phyloP scores from a whole-genome alignment of 2,329 filamentous ascomycete genomes.

The Ophiostoma triangulosporum region DNA sequence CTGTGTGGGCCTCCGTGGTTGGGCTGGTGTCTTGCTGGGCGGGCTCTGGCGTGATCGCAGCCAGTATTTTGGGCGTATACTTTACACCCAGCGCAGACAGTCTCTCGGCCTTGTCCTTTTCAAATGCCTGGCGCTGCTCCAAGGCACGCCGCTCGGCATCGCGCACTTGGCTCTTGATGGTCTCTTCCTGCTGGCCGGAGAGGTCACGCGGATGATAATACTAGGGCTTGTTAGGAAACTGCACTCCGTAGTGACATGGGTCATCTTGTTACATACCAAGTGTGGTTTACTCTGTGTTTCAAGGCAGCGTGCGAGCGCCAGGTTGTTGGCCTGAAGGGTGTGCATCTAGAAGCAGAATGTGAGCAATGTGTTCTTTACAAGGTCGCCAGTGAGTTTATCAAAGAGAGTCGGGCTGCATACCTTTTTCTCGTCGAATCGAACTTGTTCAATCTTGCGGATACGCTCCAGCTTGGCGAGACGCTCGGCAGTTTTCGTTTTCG shows the following conservation, averaged over 20 bases:
- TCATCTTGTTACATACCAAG: slow-evolving; percentile 44
- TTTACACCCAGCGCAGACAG: neutral
- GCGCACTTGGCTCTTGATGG: neutral
- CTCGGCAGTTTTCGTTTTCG: slow-evolving; percentile 52
- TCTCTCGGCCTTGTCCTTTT: neutral
- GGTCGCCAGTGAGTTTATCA: too few species aligned
- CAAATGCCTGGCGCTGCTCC: neutral
- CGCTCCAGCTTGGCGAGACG: slow-evolving; percentile 48
- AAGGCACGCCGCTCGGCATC: neutral
- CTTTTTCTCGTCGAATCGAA: slow-evolving; percentile 59
- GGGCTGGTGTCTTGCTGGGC: neutral
- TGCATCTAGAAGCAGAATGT: slow-evolving; percentile 41
- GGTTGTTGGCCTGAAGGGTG: slow-evolving; percentile 57
- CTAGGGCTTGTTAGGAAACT: neutral
- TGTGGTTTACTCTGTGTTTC: slow-evolving; percentile 57
- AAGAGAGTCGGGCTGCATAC: slow-evolving; percentile 20
- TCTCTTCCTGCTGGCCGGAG: neutral
- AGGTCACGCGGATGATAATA: neutral
- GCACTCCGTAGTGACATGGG: too few species aligned
- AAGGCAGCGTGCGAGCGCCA: slow-evolving; percentile 59
- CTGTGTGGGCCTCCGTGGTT: neutral
- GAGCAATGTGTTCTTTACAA: too few species aligned
- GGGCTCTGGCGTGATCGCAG: neutral
- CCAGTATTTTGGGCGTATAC: neutral
- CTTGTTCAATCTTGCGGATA: slow-evolving; percentile 54